Conservation (phyloP, 2,329 filamentous ascomycete species). For the Nemania sp. region DNA sequence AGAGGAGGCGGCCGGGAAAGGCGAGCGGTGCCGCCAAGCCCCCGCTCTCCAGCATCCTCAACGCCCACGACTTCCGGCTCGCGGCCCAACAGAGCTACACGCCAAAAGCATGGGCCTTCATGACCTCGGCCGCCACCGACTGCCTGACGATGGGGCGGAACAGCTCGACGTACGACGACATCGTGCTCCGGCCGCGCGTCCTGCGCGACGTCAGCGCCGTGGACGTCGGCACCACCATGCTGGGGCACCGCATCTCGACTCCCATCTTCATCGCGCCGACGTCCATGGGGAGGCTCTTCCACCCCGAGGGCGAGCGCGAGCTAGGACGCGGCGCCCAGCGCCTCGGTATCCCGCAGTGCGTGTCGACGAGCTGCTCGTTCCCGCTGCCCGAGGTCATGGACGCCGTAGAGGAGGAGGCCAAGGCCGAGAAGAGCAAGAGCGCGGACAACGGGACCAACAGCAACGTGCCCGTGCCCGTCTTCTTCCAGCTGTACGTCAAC, state of each 20-base stretch:
- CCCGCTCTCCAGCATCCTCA: constrained; percentile 59
- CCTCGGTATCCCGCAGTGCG: constrained; percentile 60
- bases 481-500: constrained; percentile 68
- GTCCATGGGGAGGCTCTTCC: constrained; percentile 66
- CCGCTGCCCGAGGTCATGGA: constrained; percentile 58
- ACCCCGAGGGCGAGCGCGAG: constrained; percentile 66
- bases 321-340: constrained; percentile 57
- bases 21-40: constrained; percentile 43
- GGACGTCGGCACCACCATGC: constrained; percentile 55
- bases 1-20: constrained; percentile 8
- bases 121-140: constrained; percentile 68
- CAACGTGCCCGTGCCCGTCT: constrained; percentile 37
- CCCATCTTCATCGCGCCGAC: constrained; percentile 69
- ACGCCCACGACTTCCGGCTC: constrained; percentile 62
- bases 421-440: too few relatives aligned
- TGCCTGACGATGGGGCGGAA: constrained; percentile 62
- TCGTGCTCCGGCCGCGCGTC: constrained; percentile 57
- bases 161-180: constrained; percentile 56
- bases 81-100: constrained; percentile 59
- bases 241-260: constrained; percentile 56
- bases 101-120: constrained; percentile 71
- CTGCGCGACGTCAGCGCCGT: constrained; percentile 52
- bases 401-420: constrained; percentile 40
- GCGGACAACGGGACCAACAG: neutral
- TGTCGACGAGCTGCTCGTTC: constrained; percentile 66